A percentile compares a stretch with the other conserved stretches of the same genome.
phyloP scores from a whole-genome alignment of 2,329 filamentous ascomycete species.

The Pezicula rhizophila region DNA sequence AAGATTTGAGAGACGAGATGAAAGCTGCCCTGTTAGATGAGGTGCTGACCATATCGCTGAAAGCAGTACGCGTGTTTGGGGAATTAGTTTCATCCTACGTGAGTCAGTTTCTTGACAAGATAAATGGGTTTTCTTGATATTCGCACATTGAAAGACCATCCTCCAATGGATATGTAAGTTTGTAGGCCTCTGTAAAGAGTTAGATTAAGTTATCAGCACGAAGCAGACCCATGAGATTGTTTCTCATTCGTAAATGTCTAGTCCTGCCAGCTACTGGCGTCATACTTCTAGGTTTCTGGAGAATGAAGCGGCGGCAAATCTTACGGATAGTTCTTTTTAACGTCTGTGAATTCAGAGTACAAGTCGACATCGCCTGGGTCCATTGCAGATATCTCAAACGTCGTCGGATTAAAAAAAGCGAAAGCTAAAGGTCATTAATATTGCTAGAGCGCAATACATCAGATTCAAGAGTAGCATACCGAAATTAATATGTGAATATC shows the following conservation, averaged over 20 bases:
- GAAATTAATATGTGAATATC: conserved; percentile 18
- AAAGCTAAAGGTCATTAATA: conserved; percentile 32
- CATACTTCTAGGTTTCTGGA: too few relatives aligned
- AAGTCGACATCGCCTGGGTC: conserved; percentile 6
- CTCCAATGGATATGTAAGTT: neutral
- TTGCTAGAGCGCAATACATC: neutral
- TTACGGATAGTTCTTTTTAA: conserved; percentile 3
- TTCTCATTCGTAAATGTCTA: too few relatives aligned
- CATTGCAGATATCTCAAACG: conserved; percentile 25
- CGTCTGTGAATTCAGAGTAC: conserved; percentile 9
- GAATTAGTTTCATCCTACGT: neutral
- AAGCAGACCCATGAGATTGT: neutral
- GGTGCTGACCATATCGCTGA: conserved; percentile 28
- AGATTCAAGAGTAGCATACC: neutral
- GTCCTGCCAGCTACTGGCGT: too few relatives aligned
- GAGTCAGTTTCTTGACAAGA: neutral
- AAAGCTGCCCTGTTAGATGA: conserved; percentile 29
- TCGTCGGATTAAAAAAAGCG: conserved; percentile 32
- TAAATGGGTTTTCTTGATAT: neutral
- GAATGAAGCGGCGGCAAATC: neutral
- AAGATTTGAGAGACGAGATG: conserved; percentile 29
- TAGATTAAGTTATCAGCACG: neutral
- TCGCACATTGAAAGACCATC: conserved; percentile 1
- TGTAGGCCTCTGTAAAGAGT: neutral
- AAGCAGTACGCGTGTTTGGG: conserved; percentile 14